Percentiles rank a stretch among this genome's conserved stretches.
Evolutionary conservation across 1,139 yeast genomes (phyloP).

Genomic region (Suhomyces wounanorum): DNA sequence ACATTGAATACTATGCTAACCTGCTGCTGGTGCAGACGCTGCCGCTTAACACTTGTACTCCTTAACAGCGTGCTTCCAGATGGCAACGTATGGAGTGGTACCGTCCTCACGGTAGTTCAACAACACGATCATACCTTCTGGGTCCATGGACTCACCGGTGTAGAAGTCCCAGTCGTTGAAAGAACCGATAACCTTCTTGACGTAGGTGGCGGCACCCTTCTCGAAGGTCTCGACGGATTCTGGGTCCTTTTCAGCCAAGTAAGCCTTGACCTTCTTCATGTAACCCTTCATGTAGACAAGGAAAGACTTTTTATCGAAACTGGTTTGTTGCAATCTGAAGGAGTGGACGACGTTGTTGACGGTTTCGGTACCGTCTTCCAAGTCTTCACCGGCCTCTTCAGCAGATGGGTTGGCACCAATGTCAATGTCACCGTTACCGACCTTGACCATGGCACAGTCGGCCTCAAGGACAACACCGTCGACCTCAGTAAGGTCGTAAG

Average conservation of each 20-base stretch:
- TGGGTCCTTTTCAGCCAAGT: constrained; percentile 86
- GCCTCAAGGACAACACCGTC: constrained; percentile 95
- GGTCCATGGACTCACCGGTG: constrained; percentile 99
- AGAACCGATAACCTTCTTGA: constrained; percentile 90
- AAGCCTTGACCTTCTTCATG: constrained; percentile 93
- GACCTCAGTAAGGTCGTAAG: constrained; percentile 85
- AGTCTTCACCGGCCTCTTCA: constrained; percentile 79
- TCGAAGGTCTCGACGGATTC: constrained; percentile 84
- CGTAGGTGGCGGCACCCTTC: constrained; percentile 95
- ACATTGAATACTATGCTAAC: constrained; percentile 5
- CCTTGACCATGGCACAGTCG: constrained; percentile 88
- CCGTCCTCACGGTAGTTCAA: constrained; percentile 99
- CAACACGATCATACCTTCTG: constrained; percentile 96
- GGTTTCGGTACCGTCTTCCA: constrained; percentile 82
- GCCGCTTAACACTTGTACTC: constrained; percentile 57
- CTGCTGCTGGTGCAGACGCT: not conserved
- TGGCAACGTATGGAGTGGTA: constrained; percentile 92
- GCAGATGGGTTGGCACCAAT: constrained; percentile 99
- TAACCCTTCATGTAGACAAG: constrained; percentile 94
- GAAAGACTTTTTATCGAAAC: constrained; percentile 97
- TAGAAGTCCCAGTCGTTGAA: constrained; percentile 99
- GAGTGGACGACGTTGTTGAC: constrained; percentile 99
- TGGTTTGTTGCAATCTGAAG: constrained; percentile 95
- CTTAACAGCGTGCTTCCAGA: constrained; percentile 98
- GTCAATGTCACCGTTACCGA: constrained; percentile 89